A percentile compares a stretch with the other conserved stretches of the same genome.
phyloP scores from a whole-genome alignment of 2,329 filamentous ascomycete species.

The Talaromyces pinophilus region DNA sequence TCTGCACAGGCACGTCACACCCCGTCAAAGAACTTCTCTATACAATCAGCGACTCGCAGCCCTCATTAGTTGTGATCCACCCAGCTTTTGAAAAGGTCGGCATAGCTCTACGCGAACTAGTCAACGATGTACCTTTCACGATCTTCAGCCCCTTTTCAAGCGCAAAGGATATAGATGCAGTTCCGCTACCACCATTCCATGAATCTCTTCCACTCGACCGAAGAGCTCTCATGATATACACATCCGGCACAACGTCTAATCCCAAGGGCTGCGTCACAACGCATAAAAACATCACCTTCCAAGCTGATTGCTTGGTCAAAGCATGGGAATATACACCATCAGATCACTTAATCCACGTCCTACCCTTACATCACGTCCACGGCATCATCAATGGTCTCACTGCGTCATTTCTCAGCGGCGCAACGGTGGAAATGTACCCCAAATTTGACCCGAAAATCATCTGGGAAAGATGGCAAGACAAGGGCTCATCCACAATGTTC shows the following conservation, averaged over 20 bases:
- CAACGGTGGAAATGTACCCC: slow-evolving; percentile 50
- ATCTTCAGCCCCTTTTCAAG: slow-evolving; percentile 32
- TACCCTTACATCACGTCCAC: slow-evolving; percentile 55
- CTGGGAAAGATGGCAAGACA: slow-evolving; percentile 50
- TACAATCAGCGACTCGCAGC: slow-evolving; percentile 46
- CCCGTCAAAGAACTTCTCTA: slow-evolving; percentile 46
- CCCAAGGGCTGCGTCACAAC: slow-evolving; percentile 49
- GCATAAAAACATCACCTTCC: slow-evolving; percentile 44
- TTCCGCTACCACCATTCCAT: slow-evolving; percentile 37
- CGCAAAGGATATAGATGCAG: slow-evolving; percentile 22
- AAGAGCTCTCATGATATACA: slow-evolving; percentile 47
- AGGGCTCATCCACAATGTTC: slow-evolving; percentile 50
- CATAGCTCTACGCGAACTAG: slow-evolving; percentile 34
- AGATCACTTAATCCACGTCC: slow-evolving; percentile 52
- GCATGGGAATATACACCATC: slow-evolving; percentile 45
- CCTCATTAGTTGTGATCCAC: slow-evolving; percentile 45
- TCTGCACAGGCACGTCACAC: slow-evolving; percentile 43
- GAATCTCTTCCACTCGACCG: slow-evolving; percentile 32
- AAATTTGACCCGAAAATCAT: slow-evolving; percentile 48
- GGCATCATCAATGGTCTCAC: slow-evolving; percentile 54
- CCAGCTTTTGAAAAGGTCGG: slow-evolving; percentile 41
- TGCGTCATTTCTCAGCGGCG: slow-evolving; percentile 50
- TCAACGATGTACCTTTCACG: slow-evolving; percentile 35
- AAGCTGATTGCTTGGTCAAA: slow-evolving; percentile 33
- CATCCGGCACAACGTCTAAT: slow-evolving; percentile 44